These are phyloP conservation scores for Pyrenula massariospora DNA, from an alignment of 495 filamentous ascomycete genomes.

Conservation along the genomic window DNA sequence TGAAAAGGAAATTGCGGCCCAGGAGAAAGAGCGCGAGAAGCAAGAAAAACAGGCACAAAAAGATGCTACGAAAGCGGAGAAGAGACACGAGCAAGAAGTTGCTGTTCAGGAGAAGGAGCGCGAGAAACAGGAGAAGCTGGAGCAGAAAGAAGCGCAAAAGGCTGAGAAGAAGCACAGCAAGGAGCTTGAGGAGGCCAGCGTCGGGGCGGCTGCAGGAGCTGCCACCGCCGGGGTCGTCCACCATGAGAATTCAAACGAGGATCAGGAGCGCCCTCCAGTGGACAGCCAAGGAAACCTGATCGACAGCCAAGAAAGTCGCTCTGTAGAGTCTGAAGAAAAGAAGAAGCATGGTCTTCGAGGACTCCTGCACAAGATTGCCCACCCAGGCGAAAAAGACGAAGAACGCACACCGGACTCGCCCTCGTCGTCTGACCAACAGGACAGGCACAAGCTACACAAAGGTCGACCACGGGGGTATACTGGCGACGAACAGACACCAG, in stretches of 20 bases:
- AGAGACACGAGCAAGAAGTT: background rate
- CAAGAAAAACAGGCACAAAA: background rate
- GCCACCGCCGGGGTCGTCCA: background rate
- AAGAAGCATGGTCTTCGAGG: constrained; percentile 13
- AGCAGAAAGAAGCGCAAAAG: constrained; percentile 2
- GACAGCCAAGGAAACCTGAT: background rate
- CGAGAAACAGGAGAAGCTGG: constrained; percentile 1
- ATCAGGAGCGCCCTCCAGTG: background rate
- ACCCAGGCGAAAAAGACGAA: background rate
- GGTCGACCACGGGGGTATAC: constrained; percentile 4
- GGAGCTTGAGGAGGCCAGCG: constrained; percentile 2
- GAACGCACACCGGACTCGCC: background rate
- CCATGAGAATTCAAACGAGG: background rate
- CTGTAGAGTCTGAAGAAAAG: constrained; percentile 2
- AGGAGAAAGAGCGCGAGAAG: constrained; percentile 7
- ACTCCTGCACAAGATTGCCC: constrained; percentile 3
- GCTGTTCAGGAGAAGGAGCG: constrained; percentile 5
- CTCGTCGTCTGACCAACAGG: constrained; percentile 1
- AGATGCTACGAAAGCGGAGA: constrained; percentile 2
- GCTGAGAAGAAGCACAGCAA: background rate
- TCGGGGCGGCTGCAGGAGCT: background rate
- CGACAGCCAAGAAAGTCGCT: background rate
- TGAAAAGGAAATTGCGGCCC: background rate
- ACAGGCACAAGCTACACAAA: constrained; percentile 7
- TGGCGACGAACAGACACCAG: constrained; percentile 4